Evolutionary conservation across 495 filamentous ascomycete genomes (phyloP).

Genomic region (Aspergillus hancockii): DNA sequence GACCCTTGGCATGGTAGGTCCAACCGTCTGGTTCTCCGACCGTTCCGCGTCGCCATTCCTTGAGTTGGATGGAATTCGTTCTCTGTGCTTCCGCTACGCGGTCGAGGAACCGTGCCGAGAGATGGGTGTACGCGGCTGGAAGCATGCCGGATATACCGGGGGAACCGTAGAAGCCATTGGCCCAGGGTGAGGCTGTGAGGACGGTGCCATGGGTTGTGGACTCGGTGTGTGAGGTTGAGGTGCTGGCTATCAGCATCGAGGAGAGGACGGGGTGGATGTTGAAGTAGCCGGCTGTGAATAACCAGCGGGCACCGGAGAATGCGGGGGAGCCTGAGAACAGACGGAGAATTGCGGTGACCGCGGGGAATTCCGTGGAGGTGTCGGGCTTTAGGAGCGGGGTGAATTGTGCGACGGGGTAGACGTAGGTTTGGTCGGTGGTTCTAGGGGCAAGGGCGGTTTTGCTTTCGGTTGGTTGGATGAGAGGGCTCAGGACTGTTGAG

Average conservation of each 20-base stretch:
- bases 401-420: conserved; percentile 83
- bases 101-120: conserved; percentile 79
- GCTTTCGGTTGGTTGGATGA: conserved; percentile 56
- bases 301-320: conserved; percentile 74
- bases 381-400: conserved; percentile 78
- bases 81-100: conserved; percentile 59
- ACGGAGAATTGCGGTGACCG: conserved; percentile 71
- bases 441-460: conserved; percentile 29
- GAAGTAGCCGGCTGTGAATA: conserved; percentile 97
- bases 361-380: conserved; percentile 84
- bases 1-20: conserved; percentile 97
- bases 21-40: conserved; percentile 80
- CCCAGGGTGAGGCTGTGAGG: conserved; percentile 89
- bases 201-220: conserved; percentile 68
- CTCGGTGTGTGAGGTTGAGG: conserved; percentile 32
- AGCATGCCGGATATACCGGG: conserved; percentile 86
- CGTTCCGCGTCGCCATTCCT: conserved; percentile 85
- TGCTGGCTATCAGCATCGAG: conserved; percentile 69
- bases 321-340: conserved; percentile 56
- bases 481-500: conserved; percentile 60
- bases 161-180: conserved; percentile 94
- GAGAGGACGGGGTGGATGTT: conserved; percentile 87
- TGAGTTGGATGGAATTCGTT: conserved; percentile 67
- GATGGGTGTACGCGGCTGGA: conserved; percentile 86
- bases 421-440: conserved; percentile 60